These are phyloP conservation scores for Arctium minus DNA, from an alignment of 129 eudicot genomes.

Conservation along the genomic window DNA sequence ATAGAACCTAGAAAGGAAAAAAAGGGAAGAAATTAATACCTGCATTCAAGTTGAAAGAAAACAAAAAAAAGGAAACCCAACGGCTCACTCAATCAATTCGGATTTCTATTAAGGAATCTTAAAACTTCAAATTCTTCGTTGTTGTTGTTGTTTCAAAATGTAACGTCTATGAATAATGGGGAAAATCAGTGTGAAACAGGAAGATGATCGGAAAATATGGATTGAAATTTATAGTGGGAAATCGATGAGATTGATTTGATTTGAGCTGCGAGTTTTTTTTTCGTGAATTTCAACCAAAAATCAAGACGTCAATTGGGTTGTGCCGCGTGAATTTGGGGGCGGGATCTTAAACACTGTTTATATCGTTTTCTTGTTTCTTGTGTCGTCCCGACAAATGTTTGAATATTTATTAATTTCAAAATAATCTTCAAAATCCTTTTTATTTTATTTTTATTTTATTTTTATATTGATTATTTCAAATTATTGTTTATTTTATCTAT, in stretches of 20 bases:
- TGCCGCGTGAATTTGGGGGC: conserved; percentile 32
- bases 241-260: not conserved
- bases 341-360: conserved; percentile 6
- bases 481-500: too few species aligned
- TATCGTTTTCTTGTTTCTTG: conserved; percentile 17
- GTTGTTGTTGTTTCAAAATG: not conserved
- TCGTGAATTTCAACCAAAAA: not conserved
- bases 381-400: not conserved
- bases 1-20: not conserved
- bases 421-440: not conserved
- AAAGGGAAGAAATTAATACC: conserved; percentile 17
- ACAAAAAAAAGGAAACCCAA: conserved; percentile 9
- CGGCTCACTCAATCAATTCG: conserved; percentile 17
- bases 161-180: not conserved
- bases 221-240: not conserved
- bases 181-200: conserved; percentile 19
- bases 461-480: too few species aligned
- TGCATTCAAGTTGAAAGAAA: conserved; percentile 17
- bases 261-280: not conserved
- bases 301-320: conserved; percentile 3
- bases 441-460: too few species aligned
- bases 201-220: conserved; percentile 20
- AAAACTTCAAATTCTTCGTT: not conserved
- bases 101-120: not conserved
- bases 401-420: not conserved